A percentile compares a stretch with the other conserved stretches of the same genome.
Evolutionary conservation across 305 asterid species (phyloP).

Genomic region (Stenogyne calaminthoides): DNA sequence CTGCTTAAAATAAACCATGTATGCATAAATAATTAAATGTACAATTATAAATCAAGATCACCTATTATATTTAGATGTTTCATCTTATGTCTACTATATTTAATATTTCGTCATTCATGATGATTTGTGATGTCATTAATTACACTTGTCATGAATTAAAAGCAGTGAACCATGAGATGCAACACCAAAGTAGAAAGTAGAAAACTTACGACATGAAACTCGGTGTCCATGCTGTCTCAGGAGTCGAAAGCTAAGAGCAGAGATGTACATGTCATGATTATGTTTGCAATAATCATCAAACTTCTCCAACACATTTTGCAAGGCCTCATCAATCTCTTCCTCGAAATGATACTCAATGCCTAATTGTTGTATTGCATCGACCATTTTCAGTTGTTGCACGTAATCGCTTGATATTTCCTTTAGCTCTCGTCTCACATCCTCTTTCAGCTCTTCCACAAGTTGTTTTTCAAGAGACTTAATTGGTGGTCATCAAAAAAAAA

Average conservation of each 20-base stretch:
- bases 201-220: constrained; percentile 30
- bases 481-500: no score
- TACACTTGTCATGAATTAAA: no score
- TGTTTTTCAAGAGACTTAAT: not conserved
- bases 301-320: constrained; percentile 14
- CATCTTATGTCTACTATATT: no score
- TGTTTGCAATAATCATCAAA: constrained; percentile 21
- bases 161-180: no score
- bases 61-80: no score
- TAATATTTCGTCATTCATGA: no score
- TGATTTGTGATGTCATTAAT: no score
- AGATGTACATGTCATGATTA: constrained; percentile 20
- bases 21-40: no score
- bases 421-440: constrained; percentile 22
- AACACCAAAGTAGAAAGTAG: not conserved
- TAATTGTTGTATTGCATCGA: constrained; percentile 33
- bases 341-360: constrained; percentile 32
- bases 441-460: constrained; percentile 22
- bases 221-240: constrained; percentile 32
- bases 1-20: not conserved
- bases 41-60: no score
- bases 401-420: constrained; percentile 13
- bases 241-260: constrained; percentile 35
- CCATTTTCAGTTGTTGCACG: constrained; percentile 9
- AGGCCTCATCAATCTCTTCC: constrained; percentile 20